Conservation (phyloP, 768 basidiomycete genomes). For the Naganishia friedmannii region DNA sequence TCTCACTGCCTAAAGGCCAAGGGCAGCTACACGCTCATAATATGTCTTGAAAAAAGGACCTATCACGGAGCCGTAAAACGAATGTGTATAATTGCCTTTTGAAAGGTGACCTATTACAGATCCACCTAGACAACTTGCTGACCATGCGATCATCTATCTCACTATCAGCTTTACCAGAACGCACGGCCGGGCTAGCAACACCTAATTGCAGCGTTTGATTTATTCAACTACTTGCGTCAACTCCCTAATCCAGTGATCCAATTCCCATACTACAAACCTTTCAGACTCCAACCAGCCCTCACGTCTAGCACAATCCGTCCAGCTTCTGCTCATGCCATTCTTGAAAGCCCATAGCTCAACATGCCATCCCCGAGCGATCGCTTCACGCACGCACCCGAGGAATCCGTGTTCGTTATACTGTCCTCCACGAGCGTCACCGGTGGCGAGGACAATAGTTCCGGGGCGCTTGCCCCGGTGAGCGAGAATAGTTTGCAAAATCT, state of each 20-base stretch:
- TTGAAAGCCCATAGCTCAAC: slow-evolving; percentile 96
- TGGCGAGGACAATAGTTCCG: slow-evolving; percentile 78
- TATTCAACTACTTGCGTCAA: slow-evolving; percentile 21
- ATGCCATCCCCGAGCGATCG: slow-evolving; percentile 82
- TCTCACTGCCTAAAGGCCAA: no score
- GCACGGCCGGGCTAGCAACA: no score
- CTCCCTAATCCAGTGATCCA: slow-evolving; percentile 48
- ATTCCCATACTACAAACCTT: slow-evolving; percentile 38
- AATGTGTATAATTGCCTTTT: no score
- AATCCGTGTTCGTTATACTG: slow-evolving; percentile 94
- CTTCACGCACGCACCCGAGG: slow-evolving; percentile 77
- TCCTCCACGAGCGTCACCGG: slow-evolving; percentile 87
- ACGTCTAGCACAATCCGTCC: slow-evolving; percentile 41
- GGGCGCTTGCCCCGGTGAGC: slow-evolving; percentile 55
- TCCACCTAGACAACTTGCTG: no score
- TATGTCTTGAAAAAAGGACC: no score
- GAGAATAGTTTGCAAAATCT: slow-evolving; percentile 80
- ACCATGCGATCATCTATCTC: no score
- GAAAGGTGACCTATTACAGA: no score
- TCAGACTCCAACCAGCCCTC: slow-evolving; percentile 42
- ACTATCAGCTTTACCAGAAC: no score
- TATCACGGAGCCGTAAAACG: no score
- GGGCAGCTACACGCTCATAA: no score
- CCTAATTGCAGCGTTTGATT: no score
- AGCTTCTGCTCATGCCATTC: slow-evolving; percentile 53